Conservation (phyloP, 164 flowering plant genomes). For the Sextonia rubra region DNA sequence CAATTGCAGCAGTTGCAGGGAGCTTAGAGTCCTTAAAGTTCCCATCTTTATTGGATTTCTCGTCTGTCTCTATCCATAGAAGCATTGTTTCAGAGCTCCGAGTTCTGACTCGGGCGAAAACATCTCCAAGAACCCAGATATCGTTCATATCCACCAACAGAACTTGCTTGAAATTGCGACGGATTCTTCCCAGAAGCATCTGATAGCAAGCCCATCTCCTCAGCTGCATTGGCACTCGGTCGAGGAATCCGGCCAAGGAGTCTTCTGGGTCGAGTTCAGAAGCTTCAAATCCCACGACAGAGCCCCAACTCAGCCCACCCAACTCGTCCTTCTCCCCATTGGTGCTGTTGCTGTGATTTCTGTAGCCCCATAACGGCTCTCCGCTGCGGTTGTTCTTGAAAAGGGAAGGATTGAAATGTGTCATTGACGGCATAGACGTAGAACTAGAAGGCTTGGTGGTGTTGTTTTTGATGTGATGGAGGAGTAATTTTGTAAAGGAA, state of each 20-base stretch:
- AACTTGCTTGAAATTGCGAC: slow-evolving; percentile 65
- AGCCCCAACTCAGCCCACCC: slow-evolving; percentile 47
- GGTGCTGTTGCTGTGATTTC: background rate
- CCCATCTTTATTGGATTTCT: background rate
- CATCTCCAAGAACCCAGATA: slow-evolving; percentile 47
- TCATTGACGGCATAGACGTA: background rate
- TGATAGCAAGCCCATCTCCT: slow-evolving; percentile 89
- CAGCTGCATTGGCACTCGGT: slow-evolving; percentile 57
- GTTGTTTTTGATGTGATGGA: slow-evolving; percentile 23
- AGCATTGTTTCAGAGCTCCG: slow-evolving; percentile 42
- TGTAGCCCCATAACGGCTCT: slow-evolving; percentile 67
- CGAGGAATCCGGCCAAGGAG: slow-evolving; percentile 68
- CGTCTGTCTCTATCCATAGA: slow-evolving; percentile 14
- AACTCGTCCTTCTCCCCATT: slow-evolving; percentile 16
- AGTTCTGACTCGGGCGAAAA: slow-evolving; percentile 49
- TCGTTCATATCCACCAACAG: slow-evolving; percentile 51
- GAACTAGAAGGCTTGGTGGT: slow-evolving; percentile 4
- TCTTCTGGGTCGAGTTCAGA: slow-evolving; percentile 79
- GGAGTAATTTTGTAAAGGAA: slow-evolving; percentile 35
- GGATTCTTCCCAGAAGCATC: slow-evolving; percentile 74
- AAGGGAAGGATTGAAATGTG: slow-evolving; percentile 31
- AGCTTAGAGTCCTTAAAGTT: slow-evolving; percentile 15
- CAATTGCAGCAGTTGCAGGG: slow-evolving; percentile 30
- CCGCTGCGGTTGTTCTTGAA: slow-evolving; percentile 22
- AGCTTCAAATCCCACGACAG: slow-evolving; percentile 72